A percentile compares a stretch with the other conserved stretches of the same genome.
Evolutionary conservation across 2,329 filamentous ascomycete species (phyloP).

Genomic region (Peltaster fructicola): DNA sequence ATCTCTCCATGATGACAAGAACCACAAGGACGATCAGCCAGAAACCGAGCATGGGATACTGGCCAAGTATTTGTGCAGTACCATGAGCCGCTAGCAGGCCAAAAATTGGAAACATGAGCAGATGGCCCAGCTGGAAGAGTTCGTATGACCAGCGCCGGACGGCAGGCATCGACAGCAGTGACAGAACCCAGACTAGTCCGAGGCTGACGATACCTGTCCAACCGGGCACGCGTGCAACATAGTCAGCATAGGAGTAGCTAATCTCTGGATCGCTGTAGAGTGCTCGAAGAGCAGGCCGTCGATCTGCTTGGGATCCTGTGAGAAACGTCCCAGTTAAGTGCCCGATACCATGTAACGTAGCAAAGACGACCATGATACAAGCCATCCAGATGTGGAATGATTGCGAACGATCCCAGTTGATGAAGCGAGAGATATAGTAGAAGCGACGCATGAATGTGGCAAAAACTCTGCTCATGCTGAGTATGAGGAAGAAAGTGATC

Average conservation of each 20-base stretch:
- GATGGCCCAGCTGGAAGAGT: slow-evolving; percentile 38
- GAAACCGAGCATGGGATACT: slow-evolving; percentile 40
- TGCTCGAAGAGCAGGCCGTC: slow-evolving; percentile 27
- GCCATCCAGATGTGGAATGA: slow-evolving; percentile 40
- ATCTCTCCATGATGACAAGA: slow-evolving; percentile 32
- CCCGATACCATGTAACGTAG: slow-evolving; percentile 36
- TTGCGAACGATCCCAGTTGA: slow-evolving; percentile 40
- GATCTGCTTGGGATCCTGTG: slow-evolving; percentile 28
- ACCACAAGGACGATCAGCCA: slow-evolving; percentile 37
- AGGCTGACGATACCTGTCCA: slow-evolving; percentile 34
- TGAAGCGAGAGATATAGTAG: slow-evolving; percentile 34
- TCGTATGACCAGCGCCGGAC: slow-evolving; percentile 37
- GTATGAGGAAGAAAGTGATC: slow-evolving; percentile 39
- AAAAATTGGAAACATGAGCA: slow-evolving; percentile 42
- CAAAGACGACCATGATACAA: slow-evolving; percentile 31
- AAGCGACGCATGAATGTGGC: slow-evolving; percentile 35
- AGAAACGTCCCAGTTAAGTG: slow-evolving; percentile 37
- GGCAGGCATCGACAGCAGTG: slow-evolving; percentile 31
- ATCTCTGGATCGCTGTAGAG: slow-evolving; percentile 29
- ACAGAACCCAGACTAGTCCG: slow-evolving; percentile 32
- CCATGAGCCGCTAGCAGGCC: slow-evolving; percentile 39
- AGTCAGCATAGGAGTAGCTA: slow-evolving; percentile 29
- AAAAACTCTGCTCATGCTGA: slow-evolving; percentile 41
- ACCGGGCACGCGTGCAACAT: slow-evolving; percentile 31
- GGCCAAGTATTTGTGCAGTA: slow-evolving; percentile 32